phyloP scores from a whole-genome alignment of 2,329 filamentous ascomycete species.

The Aspergillus spinulosporus region DNA sequence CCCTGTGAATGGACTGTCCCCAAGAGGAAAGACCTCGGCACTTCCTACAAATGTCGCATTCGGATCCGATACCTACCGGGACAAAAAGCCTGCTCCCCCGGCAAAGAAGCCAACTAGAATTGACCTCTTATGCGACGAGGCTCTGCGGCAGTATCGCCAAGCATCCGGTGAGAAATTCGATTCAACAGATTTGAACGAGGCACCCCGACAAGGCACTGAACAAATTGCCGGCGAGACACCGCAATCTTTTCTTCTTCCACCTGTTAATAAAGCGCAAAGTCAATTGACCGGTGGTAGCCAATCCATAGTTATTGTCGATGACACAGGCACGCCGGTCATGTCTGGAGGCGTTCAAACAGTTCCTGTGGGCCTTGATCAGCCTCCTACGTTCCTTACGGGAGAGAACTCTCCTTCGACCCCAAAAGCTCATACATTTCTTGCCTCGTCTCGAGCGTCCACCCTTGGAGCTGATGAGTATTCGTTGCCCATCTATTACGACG shows the following conservation, averaged over 20 bases:
- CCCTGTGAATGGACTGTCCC: slow-evolving; percentile 36
- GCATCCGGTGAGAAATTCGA: slow-evolving; percentile 53
- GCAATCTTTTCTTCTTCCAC: neutral
- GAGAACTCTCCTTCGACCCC: slow-evolving; percentile 17
- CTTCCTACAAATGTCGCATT: slow-evolving; percentile 49
- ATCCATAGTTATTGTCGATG: slow-evolving; percentile 84
- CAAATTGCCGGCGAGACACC: slow-evolving; percentile 1
- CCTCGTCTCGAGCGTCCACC: slow-evolving; percentile 25
- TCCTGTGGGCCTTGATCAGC: slow-evolving; percentile 15
- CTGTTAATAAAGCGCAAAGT: slow-evolving; percentile 44
- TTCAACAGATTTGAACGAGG: slow-evolving; percentile 2
- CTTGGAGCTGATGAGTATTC: slow-evolving; percentile 29
- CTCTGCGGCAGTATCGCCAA: slow-evolving; percentile 75
- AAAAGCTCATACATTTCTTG: slow-evolving; percentile 21
- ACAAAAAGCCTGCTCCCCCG: slow-evolving; percentile 37
- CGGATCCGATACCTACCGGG: slow-evolving; percentile 46
- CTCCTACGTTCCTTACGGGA: slow-evolving; percentile 21
- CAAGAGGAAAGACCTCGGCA: slow-evolving; percentile 43
- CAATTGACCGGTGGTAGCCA: slow-evolving; percentile 77
- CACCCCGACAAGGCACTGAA: neutral
- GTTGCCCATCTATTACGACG: slow-evolving; percentile 34
- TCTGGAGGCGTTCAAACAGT: slow-evolving; percentile 36
- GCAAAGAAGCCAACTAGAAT: slow-evolving; percentile 63
- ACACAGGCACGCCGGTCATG: slow-evolving; percentile 49
- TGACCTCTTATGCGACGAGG: slow-evolving; percentile 77